Percentiles rank a stretch among this genome's conserved stretches.
These are phyloP conservation scores for Cercophora samala DNA, from an alignment of 495 filamentous ascomycete genomes.

Conservation along the genomic window DNA sequence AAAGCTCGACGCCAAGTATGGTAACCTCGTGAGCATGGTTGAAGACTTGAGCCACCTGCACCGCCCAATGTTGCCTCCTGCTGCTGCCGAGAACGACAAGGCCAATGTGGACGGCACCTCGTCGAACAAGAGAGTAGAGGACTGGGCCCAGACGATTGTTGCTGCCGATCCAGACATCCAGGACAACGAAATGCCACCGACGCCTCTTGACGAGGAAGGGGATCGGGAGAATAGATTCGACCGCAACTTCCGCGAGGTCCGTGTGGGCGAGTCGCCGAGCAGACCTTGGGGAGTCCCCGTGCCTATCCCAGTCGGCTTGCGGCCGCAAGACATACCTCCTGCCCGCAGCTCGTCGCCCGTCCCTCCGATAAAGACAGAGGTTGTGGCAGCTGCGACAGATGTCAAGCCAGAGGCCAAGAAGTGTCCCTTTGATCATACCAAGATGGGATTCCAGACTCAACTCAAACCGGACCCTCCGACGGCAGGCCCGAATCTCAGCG, in stretches of 20 bases:
- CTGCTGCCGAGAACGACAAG: conserved; percentile 29
- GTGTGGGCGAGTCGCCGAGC: conserved; percentile 84
- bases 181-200: conserved; percentile 28
- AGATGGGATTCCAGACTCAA: conserved; percentile 29
- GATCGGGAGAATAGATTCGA: conserved; percentile 64
- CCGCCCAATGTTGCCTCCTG: conserved; percentile 68
- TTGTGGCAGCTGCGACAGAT: not conserved
- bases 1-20: conserved; percentile 87
- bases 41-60: conserved; percentile 79
- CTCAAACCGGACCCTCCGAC: conserved; percentile 17
- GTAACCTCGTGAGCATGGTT: conserved; percentile 85
- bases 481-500: conserved; percentile 9
- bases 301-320: conserved; percentile 31
- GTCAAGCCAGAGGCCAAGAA: conserved; percentile 26
- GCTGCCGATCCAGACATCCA: conserved; percentile 42
- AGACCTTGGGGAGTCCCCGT: conserved; percentile 88
- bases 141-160: conserved; percentile 74
- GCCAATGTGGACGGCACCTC: conserved; percentile 41
- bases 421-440: conserved; percentile 49
- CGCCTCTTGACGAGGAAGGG: conserved; percentile 39
- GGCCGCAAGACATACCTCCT: conserved; percentile 22
- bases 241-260: conserved; percentile 72
- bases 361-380: not conserved
- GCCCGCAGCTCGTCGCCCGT: not conserved
- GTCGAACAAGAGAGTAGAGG: conserved; percentile 66